phyloP scores from a whole-genome alignment of 2,329 filamentous ascomycete species.

The Dothideomycetes sp. region DNA sequence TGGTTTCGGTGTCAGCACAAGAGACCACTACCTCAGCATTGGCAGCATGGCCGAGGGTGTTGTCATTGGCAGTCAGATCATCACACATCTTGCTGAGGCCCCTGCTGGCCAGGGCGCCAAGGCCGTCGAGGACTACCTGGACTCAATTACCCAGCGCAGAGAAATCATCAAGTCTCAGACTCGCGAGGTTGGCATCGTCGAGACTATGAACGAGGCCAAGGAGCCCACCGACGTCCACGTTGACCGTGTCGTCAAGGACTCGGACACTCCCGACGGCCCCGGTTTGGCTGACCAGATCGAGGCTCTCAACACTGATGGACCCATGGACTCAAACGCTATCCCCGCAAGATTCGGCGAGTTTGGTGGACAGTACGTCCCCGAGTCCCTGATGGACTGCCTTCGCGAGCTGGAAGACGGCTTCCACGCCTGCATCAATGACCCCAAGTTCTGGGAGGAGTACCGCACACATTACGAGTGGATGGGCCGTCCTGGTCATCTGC shows the following conservation, averaged over 20 bases:
- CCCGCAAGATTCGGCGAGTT: slow-evolving; percentile 90
- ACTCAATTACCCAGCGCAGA: slow-evolving; percentile 50
- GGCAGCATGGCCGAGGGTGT: slow-evolving; percentile 82
- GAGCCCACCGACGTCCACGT: slow-evolving; percentile 57
- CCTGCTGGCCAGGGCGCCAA: slow-evolving; percentile 56
- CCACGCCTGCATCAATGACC: slow-evolving; percentile 75
- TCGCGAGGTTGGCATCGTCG: slow-evolving; percentile 60
- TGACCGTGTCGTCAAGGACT: slow-evolving; percentile 56
- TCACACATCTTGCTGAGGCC: slow-evolving; percentile 67
- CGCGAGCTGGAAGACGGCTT: slow-evolving; percentile 86
- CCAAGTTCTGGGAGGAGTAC: slow-evolving; percentile 94
- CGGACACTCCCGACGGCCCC: slow-evolving; percentile 46
- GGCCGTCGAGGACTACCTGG: slow-evolving; percentile 78
- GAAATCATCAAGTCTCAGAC: slow-evolving; percentile 40
- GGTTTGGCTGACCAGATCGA: slow-evolving; percentile 76
- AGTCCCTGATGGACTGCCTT: slow-evolving; percentile 95
- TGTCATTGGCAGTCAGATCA: slow-evolving; percentile 92
- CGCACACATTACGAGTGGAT: slow-evolving; percentile 95
- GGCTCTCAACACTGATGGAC: slow-evolving; percentile 59
- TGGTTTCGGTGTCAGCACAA: slow-evolving; percentile 91
- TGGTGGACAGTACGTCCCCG: slow-evolving; percentile 93
- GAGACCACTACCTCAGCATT: slow-evolving; percentile 84
- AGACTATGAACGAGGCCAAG: slow-evolving; percentile 54
- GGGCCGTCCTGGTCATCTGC: slow-evolving; percentile 84
- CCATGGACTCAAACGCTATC: slow-evolving; percentile 44